These are phyloP conservation scores for Backusella macrospora DNA, from an alignment of 192 early-diverging fungal genomes.

Conservation along the genomic window DNA sequence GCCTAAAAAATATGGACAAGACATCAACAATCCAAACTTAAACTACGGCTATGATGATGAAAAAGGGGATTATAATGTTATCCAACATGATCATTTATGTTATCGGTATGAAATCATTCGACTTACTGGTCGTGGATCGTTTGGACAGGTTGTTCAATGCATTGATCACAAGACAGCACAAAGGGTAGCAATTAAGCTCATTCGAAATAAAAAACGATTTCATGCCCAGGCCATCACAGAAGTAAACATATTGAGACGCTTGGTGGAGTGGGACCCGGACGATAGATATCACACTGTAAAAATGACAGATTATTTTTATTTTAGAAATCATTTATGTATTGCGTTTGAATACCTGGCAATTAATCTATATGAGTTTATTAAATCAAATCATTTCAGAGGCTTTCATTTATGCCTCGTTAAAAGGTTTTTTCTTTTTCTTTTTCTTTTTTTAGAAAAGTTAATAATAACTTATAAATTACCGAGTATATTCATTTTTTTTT, in stretches of 20 bases:
- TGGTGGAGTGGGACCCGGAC: constrained; percentile 85
- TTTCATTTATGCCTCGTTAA: constrained; percentile 77
- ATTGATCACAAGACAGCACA: constrained; percentile 90
- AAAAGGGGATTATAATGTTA: constrained; percentile 89
- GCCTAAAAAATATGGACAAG: constrained; percentile 53
- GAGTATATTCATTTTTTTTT: not conserved
- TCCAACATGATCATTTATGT: constrained; percentile 84
- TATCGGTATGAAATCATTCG: constrained; percentile 94
- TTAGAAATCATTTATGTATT: constrained; percentile 96
- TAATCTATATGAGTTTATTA: constrained; percentile 98
- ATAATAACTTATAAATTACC: not conserved
- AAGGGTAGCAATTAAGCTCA: constrained; percentile 90
- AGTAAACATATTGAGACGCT: constrained; percentile 86
- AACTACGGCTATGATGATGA: constrained; percentile 86
- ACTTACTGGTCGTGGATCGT: constrained; percentile 84
- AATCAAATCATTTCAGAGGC: constrained; percentile 89
- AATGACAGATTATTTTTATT: constrained; percentile 92
- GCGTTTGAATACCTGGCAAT: constrained; percentile 91
- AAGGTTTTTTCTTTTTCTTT: constrained; percentile 52
- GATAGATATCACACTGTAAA: constrained; percentile 81
- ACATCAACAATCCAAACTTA: constrained; percentile 56
- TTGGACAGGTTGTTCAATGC: constrained; percentile 93
- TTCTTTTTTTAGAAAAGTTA: not conserved
- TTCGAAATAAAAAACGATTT: constrained; percentile 95
- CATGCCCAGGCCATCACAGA: constrained; percentile 94